phyloP scores from a whole-genome alignment of 2,329 filamentous ascomycete species.

The Ceratocystis albifundus region DNA sequence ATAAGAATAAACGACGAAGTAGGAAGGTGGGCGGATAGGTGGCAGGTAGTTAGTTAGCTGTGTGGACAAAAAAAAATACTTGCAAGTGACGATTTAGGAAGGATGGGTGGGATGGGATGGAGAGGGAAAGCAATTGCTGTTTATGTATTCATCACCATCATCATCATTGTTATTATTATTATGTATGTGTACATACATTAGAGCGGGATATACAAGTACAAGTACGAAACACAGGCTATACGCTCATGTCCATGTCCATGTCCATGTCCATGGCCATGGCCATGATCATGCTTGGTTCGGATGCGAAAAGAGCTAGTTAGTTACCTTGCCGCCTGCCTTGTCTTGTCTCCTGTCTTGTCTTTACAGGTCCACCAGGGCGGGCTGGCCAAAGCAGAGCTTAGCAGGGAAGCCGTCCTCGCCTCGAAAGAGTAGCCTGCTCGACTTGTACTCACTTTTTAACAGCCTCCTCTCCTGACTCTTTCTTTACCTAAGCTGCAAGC shows the following conservation, averaged over 20 bases:
- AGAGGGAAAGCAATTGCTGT: not conserved
- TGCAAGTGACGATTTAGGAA: constrained; percentile 7
- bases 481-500: not conserved
- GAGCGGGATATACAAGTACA: not conserved
- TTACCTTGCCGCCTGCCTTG: no score
- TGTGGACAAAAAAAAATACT: not conserved
- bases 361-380: not conserved
- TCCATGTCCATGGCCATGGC: not conserved
- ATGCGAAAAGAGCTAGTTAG: not conserved
- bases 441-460: not conserved
- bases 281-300: not conserved
- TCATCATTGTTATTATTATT: no score
- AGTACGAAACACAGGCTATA: not conserved
- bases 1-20: constrained; percentile 1
- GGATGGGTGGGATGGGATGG: not conserved
- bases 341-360: not conserved
- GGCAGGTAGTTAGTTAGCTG: constrained; percentile 5
- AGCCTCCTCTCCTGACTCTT: constrained; percentile 9
- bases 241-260: not conserved
- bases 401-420: no score
- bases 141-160: not conserved
- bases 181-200: not conserved
- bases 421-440: not conserved
- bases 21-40: constrained; percentile 6
- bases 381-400: not conserved